Base-by-base conservation (phyloP, 106 monocot genomes). In the Cymbidium sinense region DNA sequence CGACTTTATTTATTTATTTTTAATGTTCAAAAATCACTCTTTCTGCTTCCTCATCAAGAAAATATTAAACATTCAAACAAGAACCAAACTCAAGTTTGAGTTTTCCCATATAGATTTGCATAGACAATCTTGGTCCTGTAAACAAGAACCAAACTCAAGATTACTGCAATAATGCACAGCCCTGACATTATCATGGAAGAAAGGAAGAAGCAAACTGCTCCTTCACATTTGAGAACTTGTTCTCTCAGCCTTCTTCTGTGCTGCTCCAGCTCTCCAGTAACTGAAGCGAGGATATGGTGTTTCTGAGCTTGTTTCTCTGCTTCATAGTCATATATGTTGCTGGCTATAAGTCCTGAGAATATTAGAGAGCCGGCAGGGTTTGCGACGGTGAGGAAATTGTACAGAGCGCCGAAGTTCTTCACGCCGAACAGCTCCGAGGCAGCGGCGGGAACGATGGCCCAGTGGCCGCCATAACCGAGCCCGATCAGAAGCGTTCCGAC, bases 371-470 rank as follows among this genome's bases (percentile, higher is more conserved):
- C 93, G 2, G 84, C 90, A 0, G 93, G 93, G 75, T 90, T 93
- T 10, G 88, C 90, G 21, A 88, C 77, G 0, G 93, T 93, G 21
- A 93, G 79, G 62, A 93, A 93, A 78, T 93, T 93, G 79, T 93
- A 93, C 80, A 93, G 70, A 7, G 86, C 82, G 23, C 90, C 93
- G 31, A 89, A 92, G 34, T 81, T 87, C 73, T 82, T 93, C 25
- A 93, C n/a, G 12, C 93, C 93, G 43, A 93, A 93, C 6, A 93
- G 80, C 75, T 93, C 93, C 12, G 89, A 93, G 43, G 83, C 89
- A 1, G 93, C 87, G 8, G 93, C 93, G 1, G 93, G 93, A 19
- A 88, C 93, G 33, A 93, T 90, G 31, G 93, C 85, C 93, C 93
- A 93, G 65, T 93, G 93, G 34, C 87, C 89, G 50, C 93, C 93